Evolutionary conservation across 1,139 yeast genomes (phyloP).

Genomic region (Meyerozyma elateridarum): DNA sequence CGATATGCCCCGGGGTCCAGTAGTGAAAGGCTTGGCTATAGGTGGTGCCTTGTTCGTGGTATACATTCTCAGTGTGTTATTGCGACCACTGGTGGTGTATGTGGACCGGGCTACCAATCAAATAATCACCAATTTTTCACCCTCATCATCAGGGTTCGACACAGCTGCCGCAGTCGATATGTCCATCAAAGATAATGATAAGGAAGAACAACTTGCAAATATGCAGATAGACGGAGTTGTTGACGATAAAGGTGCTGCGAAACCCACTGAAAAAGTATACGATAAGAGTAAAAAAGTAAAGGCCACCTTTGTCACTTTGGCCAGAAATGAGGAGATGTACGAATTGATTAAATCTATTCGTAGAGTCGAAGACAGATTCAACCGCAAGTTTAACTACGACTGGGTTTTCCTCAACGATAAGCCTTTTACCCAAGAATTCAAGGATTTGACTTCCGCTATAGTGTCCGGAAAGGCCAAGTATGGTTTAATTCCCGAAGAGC

Average conservation of each 20-base stretch:
- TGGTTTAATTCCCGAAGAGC: constrained; percentile 57
- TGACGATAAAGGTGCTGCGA: constrained; percentile 6
- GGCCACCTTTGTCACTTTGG: constrained; percentile 59
- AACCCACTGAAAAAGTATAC: constrained; percentile 2
- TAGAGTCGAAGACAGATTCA: constrained; percentile 68
- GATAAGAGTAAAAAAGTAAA: constrained; percentile 32
- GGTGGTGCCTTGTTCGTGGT: constrained; percentile 17
- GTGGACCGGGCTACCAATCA: constrained; percentile 21
- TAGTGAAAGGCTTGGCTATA: constrained; percentile 16
- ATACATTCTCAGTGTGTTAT: constrained; percentile 14
- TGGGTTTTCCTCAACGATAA: constrained; percentile 78
- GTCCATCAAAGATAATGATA: constrained; percentile 16
- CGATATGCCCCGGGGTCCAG: constrained; percentile 19
- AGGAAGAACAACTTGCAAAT: constrained; percentile 12
- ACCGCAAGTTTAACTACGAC: constrained; percentile 61
- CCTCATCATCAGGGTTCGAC: constrained; percentile 4
- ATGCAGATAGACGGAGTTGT: constrained; percentile 6
- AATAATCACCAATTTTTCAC: constrained; percentile 14
- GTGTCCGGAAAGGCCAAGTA: constrained; percentile 60
- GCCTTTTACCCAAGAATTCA: constrained; percentile 54
- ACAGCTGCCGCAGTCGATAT: constrained; percentile 4
- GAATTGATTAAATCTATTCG: constrained; percentile 65
- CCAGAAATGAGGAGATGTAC: constrained; percentile 59
- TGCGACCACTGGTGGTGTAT: constrained; percentile 20
- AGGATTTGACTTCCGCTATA: constrained; percentile 38